Conservation (phyloP, 2,329 filamentous ascomycete genomes). For the Didymella glomerata region DNA sequence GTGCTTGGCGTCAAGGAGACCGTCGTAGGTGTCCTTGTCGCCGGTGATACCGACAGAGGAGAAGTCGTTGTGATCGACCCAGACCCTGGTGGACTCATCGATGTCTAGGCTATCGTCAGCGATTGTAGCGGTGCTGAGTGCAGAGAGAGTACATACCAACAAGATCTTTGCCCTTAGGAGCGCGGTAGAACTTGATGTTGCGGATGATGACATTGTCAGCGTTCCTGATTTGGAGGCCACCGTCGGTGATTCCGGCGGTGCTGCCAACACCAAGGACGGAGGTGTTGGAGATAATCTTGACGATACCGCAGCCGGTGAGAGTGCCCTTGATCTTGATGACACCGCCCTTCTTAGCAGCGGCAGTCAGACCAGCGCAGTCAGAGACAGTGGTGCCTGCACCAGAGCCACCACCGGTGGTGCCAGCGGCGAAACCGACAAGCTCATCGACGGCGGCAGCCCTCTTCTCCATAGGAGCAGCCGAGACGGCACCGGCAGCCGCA, state of each 20-base stretch:
- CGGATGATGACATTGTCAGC: conserved; percentile 68
- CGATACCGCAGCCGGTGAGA: conserved; percentile 44
- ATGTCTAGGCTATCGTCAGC: conserved; percentile 57
- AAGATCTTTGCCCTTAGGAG: neutral
- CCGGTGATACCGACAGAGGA: conserved; percentile 59
- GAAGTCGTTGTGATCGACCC: conserved; percentile 74
- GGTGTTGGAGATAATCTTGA: conserved; percentile 39
- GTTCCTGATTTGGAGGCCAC: conserved; percentile 63
- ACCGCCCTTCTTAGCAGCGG: conserved; percentile 55
- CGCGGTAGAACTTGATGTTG: conserved; percentile 68
- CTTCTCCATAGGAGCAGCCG: conserved; percentile 34
- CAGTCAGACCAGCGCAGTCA: conserved; percentile 59
- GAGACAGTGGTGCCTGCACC: conserved; percentile 65
- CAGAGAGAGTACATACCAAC: conserved; percentile 41
- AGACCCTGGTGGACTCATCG: conserved; percentile 62
- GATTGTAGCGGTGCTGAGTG: neutral
- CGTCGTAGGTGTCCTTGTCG: conserved; percentile 45
- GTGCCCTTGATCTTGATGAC: conserved; percentile 47
- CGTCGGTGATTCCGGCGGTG: conserved; percentile 52
- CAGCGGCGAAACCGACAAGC: conserved; percentile 58
- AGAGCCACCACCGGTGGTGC: conserved; percentile 65
- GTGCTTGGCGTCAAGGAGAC: conserved; percentile 68
- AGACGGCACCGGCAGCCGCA: conserved; percentile 38
- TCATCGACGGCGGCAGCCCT: conserved; percentile 43
- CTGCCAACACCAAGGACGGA: conserved; percentile 53